Conservation (phyloP, 148 eudicot genomes). For the Oxyria digyna region DNA sequence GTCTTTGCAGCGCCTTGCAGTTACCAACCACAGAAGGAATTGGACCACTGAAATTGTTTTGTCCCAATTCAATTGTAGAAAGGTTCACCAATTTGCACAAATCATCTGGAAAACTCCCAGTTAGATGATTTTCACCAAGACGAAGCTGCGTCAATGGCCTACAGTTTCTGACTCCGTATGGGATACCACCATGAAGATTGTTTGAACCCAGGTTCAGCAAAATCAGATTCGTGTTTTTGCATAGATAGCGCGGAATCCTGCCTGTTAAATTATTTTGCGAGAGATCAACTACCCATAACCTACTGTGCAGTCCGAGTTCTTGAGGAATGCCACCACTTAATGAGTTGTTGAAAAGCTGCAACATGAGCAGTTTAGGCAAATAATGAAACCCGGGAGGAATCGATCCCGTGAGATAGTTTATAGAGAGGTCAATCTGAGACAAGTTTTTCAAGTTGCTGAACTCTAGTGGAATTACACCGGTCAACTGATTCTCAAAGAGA, state of each 20-base stretch:
- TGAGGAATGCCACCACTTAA: slow-evolving; percentile 25
- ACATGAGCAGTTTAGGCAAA: slow-evolving; percentile 17
- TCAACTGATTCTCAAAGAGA: slow-evolving; percentile 23
- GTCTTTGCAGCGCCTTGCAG: slow-evolving; percentile 45
- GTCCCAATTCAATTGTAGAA: slow-evolving; percentile 57
- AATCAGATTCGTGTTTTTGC: slow-evolving; percentile 19
- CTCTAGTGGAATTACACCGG: slow-evolving; percentile 24
- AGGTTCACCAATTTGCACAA: slow-evolving; percentile 62
- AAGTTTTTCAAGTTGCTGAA: slow-evolving; percentile 21
- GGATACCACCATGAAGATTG: slow-evolving; percentile 44
- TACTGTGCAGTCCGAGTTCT: slow-evolving; percentile 20
- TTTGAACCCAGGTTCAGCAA: slow-evolving; percentile 23
- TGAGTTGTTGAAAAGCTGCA: slow-evolving; percentile 30
- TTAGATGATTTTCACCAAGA: slow-evolving; percentile 49
- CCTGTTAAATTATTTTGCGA: slow-evolving; percentile 29
- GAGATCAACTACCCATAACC: slow-evolving; percentile 22
- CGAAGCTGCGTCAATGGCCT: slow-evolving; percentile 82
- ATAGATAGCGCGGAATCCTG: slow-evolving; percentile 19
- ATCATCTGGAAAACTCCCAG: slow-evolving; percentile 73
- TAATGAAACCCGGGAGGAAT: slow-evolving; percentile 30
- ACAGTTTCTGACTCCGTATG: slow-evolving; percentile 45
- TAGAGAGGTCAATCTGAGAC: slow-evolving; percentile 22
- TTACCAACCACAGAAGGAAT: slow-evolving; percentile 62
- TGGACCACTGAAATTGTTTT: slow-evolving; percentile 58
- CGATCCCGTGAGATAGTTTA: slow-evolving; percentile 21